Conservation (phyloP, 306 rosid genomes). For the Morella rubra region DNA sequence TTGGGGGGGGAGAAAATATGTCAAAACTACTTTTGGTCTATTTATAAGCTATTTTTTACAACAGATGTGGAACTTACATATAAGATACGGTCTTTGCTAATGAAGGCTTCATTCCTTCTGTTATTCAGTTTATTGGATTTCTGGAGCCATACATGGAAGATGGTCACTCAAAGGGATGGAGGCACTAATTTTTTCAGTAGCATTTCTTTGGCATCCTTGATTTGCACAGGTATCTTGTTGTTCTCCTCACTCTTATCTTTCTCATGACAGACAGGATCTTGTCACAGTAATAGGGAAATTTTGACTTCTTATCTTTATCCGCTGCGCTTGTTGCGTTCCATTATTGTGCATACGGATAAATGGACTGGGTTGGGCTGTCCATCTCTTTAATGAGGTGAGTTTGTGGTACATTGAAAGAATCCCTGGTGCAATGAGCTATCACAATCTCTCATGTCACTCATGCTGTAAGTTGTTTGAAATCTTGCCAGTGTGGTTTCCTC, state of each 20-base stretch:
- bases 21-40: slow-evolving; percentile 14
- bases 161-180: slow-evolving; percentile 71
- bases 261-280: slow-evolving; percentile 16
- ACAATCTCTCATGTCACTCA: slow-evolving; percentile 5
- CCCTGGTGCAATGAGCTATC: slow-evolving; percentile 2
- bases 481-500: background rate
- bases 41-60: background rate
- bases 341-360: background rate
- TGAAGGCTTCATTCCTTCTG: slow-evolving; percentile 6
- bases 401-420: slow-evolving; percentile 2
- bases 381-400: background rate
- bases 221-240: slow-evolving; percentile 18
- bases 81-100: slow-evolving; percentile 2
- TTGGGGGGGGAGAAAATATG: slow-evolving; percentile 17
- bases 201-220: slow-evolving; percentile 14
- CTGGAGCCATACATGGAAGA: slow-evolving; percentile 74
- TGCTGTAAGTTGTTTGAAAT: background rate
- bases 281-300: slow-evolving; percentile 1
- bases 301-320: background rate
- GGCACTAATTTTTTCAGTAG: slow-evolving; percentile 38
- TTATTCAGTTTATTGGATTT: slow-evolving; percentile 72
- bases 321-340: background rate
- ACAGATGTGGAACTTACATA: slow-evolving; percentile 10
- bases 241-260: background rate
- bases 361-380: background rate